Evolutionary conservation across 495 filamentous ascomycete species (phyloP), one percentile per base, ranked within the genome.

Genomic region (Aspergillus steynii): DNA sequence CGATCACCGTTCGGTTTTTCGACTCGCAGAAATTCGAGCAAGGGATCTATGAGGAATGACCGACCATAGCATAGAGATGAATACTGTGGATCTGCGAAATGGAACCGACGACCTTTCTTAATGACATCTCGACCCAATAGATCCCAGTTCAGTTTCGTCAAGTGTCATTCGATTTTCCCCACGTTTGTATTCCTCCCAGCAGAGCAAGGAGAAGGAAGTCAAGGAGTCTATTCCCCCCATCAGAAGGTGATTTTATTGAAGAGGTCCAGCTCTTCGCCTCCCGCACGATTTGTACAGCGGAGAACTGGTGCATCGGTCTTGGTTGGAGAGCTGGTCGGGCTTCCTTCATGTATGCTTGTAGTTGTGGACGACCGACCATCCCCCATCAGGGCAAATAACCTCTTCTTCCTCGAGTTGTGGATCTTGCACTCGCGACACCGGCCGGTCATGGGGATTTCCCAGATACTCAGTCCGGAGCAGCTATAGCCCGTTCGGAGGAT

Each of bases 1-100:
- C 80, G 12, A 94, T 97, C 58, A 72, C 77, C 15, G 91, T 93
- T 3, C 82, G 80, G 55, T 97, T 91, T 70, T 97, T 88, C 65
- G 87, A 95, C 63, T 75, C 75, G 3, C 90, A 95, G 20, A 91
- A 85, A 65, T 97, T 97, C 71, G 90, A 93, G 65, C 71, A 77
- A 47, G 88, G 88, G 2, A 75, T 88, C 42, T 96, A 91, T 67
- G 77, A 82, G 32, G 67, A 70, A 14, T 73, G 54, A 72, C 63
- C 32, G 53, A 26, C 51, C 27, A 56, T 37, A 45, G 50, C 29
- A 53, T 47, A 48, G 6, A 47, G 12, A 15, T 54, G 58, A 58
- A 6, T 9, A 51, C 28, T 5, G 8, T 15, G 12, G 49, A 49
- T 27, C 5, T 28, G 14, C 27, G 7, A 8, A 12, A 59, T 45